Conservation (phyloP, 352 stramenopile species). For the Phytophthora pisi region DNA sequence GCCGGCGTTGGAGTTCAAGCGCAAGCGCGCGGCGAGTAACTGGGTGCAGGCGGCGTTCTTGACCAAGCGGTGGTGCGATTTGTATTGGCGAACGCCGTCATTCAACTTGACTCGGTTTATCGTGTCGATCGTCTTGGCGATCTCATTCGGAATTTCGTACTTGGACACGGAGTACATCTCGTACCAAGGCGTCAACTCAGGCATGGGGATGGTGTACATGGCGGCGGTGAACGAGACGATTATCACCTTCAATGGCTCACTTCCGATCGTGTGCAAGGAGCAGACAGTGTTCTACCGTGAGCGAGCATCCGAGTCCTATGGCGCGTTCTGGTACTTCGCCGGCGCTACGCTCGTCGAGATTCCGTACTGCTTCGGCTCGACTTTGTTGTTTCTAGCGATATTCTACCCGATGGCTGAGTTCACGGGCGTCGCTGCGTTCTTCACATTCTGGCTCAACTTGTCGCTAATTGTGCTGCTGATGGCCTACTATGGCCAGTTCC, state of each 20-base stretch:
- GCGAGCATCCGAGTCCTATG: conserved; percentile 83
- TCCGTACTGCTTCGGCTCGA: conserved; percentile 73
- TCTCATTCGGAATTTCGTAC: conserved; percentile 25
- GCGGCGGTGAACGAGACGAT: conserved; percentile 70
- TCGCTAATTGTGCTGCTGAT: conserved; percentile 47
- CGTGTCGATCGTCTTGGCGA: conserved; percentile 13
- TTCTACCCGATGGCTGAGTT: conserved; percentile 62
- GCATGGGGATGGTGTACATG: conserved; percentile 80
- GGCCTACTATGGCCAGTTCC: conserved; percentile 52
- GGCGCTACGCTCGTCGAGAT: conserved; percentile 79
- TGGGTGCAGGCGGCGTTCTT: conserved; percentile 38
- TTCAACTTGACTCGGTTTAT: conserved; percentile 77
- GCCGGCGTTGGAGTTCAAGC: conserved; percentile 22
- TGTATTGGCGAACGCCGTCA: conserved; percentile 80
- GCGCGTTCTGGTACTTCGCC: conserved; percentile 65
- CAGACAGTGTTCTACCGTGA: conserved; percentile 74
- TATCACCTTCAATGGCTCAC: conserved; percentile 59
- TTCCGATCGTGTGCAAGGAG: conserved; percentile 75
- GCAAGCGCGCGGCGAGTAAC: conserved; percentile 31
- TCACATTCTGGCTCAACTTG: conserved; percentile 57
- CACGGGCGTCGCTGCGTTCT: conserved; percentile 31
- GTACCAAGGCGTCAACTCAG: conserved; percentile 39
- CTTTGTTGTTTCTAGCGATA: conserved; percentile 51
- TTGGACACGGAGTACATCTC: conserved; percentile 28
- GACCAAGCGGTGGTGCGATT: conserved; percentile 52